A percentile compares a stretch with the other conserved stretches of the same genome.
These are phyloP conservation scores for Pichia sp. DNA, from an alignment of 1,139 yeast genomes.

Conservation along the genomic window DNA sequence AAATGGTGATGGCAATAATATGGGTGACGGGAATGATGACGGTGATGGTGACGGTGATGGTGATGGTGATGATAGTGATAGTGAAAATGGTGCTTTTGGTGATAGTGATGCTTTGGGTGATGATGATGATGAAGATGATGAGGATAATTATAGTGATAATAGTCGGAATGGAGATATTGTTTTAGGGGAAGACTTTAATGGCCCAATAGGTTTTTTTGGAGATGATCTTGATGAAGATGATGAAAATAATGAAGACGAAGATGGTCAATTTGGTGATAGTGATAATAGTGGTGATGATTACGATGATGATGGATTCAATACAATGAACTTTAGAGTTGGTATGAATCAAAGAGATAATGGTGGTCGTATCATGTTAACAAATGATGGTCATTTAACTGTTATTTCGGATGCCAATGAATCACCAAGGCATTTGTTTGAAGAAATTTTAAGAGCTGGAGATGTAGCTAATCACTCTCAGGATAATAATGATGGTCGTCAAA, in stretches of 20 bases:
- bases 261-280: not conserved
- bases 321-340: too few species aligned
- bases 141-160: not conserved
- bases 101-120: too few species aligned
- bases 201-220: too few species aligned
- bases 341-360: not conserved
- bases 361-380: too few species aligned
- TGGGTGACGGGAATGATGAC: constrained; percentile 14
- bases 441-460: not conserved
- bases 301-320: constrained; percentile 10
- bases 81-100: too few species aligned
- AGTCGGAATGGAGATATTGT: not conserved
- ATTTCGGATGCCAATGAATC: not conserved
- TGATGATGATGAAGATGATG: not conserved
- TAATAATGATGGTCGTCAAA: too few species aligned
- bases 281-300: constrained; percentile 5
- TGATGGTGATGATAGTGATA: not conserved
- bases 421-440: not conserved
- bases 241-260: not conserved
- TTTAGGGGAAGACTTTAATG: too few species aligned
- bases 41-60: constrained; percentile 3
- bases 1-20: constrained; percentile 5
- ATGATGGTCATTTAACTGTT: too few species aligned
- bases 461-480: not conserved
- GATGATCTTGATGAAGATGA: not conserved